Evolutionary conservation across 345 rosid genomes (phyloP).

Genomic region (Luvunga scandens): DNA sequence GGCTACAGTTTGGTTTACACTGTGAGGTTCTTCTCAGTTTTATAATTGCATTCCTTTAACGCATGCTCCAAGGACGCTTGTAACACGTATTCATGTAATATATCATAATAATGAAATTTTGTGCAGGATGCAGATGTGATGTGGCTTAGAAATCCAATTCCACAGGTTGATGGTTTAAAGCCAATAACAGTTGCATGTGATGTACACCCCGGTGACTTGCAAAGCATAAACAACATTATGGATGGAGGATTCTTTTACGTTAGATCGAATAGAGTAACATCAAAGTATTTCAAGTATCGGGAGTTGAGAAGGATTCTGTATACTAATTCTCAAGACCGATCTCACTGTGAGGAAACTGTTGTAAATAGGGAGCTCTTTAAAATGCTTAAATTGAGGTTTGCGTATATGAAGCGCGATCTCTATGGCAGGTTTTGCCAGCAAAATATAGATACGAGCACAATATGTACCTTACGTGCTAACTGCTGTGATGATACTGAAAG

Average conservation of each 20-base stretch:
- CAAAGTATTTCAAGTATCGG: slow-evolving; percentile 21
- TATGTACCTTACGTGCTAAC: slow-evolving; percentile 37
- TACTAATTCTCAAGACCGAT: slow-evolving; percentile 15
- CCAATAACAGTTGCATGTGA: slow-evolving; percentile 33
- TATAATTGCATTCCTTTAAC: not conserved
- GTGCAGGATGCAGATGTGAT: slow-evolving; percentile 53
- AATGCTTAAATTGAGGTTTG: not conserved
- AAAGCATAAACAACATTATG: not conserved
- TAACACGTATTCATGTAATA: not conserved
- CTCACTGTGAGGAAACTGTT: slow-evolving; percentile 17
- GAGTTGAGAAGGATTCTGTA: slow-evolving; percentile 13
- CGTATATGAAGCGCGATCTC: slow-evolving; percentile 6
- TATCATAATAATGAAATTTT: not conserved
- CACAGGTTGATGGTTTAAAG: not conserved
- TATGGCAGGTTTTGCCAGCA: slow-evolving; percentile 34
- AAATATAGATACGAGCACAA: slow-evolving; percentile 19
- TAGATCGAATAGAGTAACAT: slow-evolving; percentile 11
- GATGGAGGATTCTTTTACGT: slow-evolving; percentile 39
- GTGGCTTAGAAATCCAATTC: slow-evolving; percentile 59
- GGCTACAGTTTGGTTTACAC: slow-evolving; percentile 49
- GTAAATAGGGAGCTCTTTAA: not conserved
- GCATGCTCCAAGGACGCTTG: no score
- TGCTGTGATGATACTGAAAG: slow-evolving; percentile 36
- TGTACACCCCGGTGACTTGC: not conserved
- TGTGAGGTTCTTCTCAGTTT: slow-evolving; percentile 23